Percentiles rank a stretch among this genome's conserved stretches.
Conservation (phyloP, 2,329 filamentous ascomycete species). For the Corinectria fuckeliana region DNA sequence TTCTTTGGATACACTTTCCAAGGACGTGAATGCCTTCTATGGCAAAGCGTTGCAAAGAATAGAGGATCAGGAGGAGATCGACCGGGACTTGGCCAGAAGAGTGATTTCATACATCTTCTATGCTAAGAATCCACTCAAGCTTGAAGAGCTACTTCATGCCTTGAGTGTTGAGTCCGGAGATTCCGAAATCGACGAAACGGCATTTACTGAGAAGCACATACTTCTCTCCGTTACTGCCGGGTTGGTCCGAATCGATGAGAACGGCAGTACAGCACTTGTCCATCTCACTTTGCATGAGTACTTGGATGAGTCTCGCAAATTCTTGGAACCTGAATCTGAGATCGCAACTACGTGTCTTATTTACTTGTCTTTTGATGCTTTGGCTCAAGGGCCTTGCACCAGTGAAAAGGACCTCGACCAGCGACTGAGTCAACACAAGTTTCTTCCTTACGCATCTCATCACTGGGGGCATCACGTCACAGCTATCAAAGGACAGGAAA, state of each 20-base stretch:
- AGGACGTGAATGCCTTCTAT: conserved; percentile 21
- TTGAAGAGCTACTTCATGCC: conserved; percentile 21
- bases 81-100: conserved; percentile 5
- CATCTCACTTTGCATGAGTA: conserved; percentile 20
- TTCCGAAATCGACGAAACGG: conserved; percentile 8
- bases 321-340: conserved; percentile 5
- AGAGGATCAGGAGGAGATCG: conserved; percentile 6
- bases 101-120: conserved; percentile 15
- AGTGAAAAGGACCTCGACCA: conserved; percentile 1
- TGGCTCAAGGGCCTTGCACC: conserved; percentile 6
- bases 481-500: not conserved
- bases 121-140: conserved; percentile 14
- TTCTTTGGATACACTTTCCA: conserved; percentile 6
- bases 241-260: conserved; percentile 16
- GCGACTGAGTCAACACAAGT: conserved; percentile 11
- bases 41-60: conserved; percentile 12
- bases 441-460: conserved; percentile 13
- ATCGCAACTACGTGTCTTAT: conserved; percentile 13
- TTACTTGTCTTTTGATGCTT: conserved; percentile 16
- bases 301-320: conserved; percentile 1
- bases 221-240: conserved; percentile 14
- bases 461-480: conserved; percentile 12
- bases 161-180: conserved; percentile 15
- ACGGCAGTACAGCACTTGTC: conserved; percentile 1
- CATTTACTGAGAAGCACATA: conserved; percentile 7